These are phyloP conservation scores for Suillus lakei DNA, from an alignment of 768 basidiomycete genomes.

Conservation along the genomic window DNA sequence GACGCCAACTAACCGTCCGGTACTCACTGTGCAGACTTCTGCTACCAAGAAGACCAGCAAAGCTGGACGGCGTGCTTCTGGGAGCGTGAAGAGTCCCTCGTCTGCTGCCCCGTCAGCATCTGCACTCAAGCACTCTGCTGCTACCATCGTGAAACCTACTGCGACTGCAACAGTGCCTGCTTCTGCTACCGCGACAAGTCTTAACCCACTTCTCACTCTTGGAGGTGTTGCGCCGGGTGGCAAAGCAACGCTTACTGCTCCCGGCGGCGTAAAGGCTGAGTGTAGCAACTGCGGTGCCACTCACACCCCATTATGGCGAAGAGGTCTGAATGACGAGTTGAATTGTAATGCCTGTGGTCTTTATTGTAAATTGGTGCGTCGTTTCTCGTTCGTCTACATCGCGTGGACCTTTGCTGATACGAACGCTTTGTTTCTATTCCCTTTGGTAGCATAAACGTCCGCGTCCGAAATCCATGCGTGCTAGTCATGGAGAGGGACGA, in stretches of 20 bases:
- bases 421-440: constrained; percentile 3
- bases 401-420: constrained; percentile 11
- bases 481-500: constrained; percentile 73
- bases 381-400: not conserved
- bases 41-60: constrained; percentile 13
- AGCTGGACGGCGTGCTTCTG: not conserved
- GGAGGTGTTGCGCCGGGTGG: constrained; percentile 23
- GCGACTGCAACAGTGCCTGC: constrained; percentile 47
- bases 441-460: constrained; percentile 77
- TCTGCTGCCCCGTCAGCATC: not conserved
- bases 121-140: not conserved
- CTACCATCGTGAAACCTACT: not conserved
- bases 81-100: not conserved
- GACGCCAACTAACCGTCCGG: constrained; percentile 53
- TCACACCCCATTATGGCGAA: constrained; percentile 86
- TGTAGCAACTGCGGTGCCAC: constrained; percentile 90
- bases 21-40: constrained; percentile 66
- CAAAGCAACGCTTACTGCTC: constrained; percentile 37
- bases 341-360: constrained; percentile 91
- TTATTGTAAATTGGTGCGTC: constrained; percentile 81
- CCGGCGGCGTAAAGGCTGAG: constrained; percentile 74
- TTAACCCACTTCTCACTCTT: constrained; percentile 47
- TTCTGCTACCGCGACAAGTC: constrained; percentile 65
- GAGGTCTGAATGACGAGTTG: constrained; percentile 85
- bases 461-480: constrained; percentile 87